These are phyloP conservation scores for Candida glaebosa DNA, from an alignment of 805 yeast species.

Conservation along the genomic window DNA sequence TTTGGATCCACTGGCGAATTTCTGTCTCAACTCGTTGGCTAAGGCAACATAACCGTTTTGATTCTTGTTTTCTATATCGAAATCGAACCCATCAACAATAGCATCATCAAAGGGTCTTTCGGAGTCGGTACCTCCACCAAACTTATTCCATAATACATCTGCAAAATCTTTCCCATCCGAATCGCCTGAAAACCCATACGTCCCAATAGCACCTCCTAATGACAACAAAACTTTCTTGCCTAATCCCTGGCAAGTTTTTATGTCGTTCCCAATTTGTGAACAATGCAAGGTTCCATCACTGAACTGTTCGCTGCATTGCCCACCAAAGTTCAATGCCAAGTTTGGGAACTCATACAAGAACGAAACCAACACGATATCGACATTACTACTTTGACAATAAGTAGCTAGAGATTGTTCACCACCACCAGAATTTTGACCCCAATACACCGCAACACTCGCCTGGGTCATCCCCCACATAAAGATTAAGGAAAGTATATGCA, in stretches of 20 bases:
- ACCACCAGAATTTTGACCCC: slow-evolving; percentile 65
- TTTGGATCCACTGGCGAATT: slow-evolving; percentile 39
- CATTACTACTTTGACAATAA: slow-evolving; percentile 64
- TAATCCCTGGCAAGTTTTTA: slow-evolving; percentile 62
- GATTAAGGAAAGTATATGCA: slow-evolving; percentile 1
- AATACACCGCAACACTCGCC: slow-evolving; percentile 70
- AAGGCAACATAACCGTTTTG: slow-evolving; percentile 24
- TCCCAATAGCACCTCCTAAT: slow-evolving; percentile 43
- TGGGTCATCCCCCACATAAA: slow-evolving; percentile 3
- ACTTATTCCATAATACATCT: slow-evolving; percentile 29
- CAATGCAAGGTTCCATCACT: slow-evolving; percentile 40
- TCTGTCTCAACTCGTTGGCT: slow-evolving; percentile 23
- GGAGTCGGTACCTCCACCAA: slow-evolving; percentile 21
- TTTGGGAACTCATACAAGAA: slow-evolving; percentile 60
- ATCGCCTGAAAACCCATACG: slow-evolving; percentile 51
- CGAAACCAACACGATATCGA: slow-evolving; percentile 66
- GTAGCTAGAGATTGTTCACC: slow-evolving; percentile 31
- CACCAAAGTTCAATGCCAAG: slow-evolving; percentile 16
- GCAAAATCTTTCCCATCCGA: slow-evolving; percentile 55
- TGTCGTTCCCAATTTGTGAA: slow-evolving; percentile 49
- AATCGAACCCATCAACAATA: slow-evolving; percentile 32
- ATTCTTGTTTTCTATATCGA: slow-evolving; percentile 27
- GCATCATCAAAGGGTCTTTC: slow-evolving; percentile 28
- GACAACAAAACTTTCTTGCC: slow-evolving; percentile 77
- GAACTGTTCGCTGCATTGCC: slow-evolving; percentile 19